A percentile compares a stretch with the other conserved stretches of the same genome.
Evolutionary conservation across 2,329 filamentous ascomycete genomes (phyloP).

Genomic region (Cladosporium phlei): DNA sequence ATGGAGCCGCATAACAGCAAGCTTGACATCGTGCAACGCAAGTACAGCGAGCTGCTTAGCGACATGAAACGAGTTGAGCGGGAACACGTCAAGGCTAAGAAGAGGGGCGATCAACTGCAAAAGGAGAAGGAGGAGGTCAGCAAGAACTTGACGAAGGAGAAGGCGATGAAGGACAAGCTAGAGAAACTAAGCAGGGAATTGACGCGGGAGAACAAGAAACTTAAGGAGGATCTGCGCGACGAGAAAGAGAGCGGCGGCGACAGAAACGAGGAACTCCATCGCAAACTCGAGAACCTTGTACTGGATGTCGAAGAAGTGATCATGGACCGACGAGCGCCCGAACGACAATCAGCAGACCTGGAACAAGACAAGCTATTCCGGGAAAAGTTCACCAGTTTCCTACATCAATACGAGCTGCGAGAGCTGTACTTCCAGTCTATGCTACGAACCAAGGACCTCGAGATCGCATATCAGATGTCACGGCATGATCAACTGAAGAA

Average conservation of each 20-base stretch:
- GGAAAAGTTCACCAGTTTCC: slow-evolving; percentile 89
- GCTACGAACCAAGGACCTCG: slow-evolving; percentile 89
- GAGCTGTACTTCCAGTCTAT: slow-evolving; percentile 91
- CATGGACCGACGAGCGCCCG: slow-evolving; percentile 76
- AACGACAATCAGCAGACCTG: slow-evolving; percentile 75
- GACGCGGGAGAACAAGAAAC: slow-evolving; percentile 94
- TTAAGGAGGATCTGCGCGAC: slow-evolving; percentile 88
- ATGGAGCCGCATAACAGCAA: slow-evolving; percentile 91
- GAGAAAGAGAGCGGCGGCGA: slow-evolving; percentile 80
- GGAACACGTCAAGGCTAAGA: slow-evolving; percentile 93
- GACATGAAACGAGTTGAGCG: slow-evolving; percentile 95
- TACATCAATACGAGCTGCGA: slow-evolving; percentile 93
- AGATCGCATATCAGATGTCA: slow-evolving; percentile 86
- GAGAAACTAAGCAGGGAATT: slow-evolving; percentile 94
- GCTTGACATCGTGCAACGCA: slow-evolving; percentile 83
- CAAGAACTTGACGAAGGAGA: slow-evolving; percentile 83
- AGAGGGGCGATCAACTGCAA: slow-evolving; percentile 86
- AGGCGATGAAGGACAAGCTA: slow-evolving; percentile 88
- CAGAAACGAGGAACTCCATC: slow-evolving; percentile 77
- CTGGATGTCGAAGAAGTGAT: slow-evolving; percentile 85
- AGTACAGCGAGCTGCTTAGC: slow-evolving; percentile 83
- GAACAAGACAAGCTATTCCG: slow-evolving; percentile 78
- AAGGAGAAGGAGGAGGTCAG: slow-evolving; percentile 92
- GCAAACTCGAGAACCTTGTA: slow-evolving; percentile 74
- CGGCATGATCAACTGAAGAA: slow-evolving; percentile 88